phyloP scores from a whole-genome alignment of 805 yeast genomes.

The Suhomyces emberorum region DNA sequence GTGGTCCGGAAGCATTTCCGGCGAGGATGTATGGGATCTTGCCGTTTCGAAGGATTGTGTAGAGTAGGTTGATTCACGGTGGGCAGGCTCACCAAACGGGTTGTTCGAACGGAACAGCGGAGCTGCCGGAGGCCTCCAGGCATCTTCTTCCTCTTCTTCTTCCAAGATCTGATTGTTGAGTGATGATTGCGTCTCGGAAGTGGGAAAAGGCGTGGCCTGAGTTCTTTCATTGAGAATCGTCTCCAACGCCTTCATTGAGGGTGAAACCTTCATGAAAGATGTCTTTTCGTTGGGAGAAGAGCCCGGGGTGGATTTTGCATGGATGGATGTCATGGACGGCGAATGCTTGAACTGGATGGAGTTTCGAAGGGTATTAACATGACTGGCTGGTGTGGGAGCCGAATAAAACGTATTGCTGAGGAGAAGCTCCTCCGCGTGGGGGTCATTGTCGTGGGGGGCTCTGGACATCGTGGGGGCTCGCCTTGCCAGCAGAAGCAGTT shows the following conservation, averaged over 20 bases:
- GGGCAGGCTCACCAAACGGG: constrained; percentile 1
- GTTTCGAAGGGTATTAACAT: constrained; percentile 23
- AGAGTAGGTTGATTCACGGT: constrained; percentile 11
- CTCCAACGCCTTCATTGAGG: constrained; percentile 42
- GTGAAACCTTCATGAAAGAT: constrained; percentile 35
- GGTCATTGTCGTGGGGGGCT: constrained; percentile 2
- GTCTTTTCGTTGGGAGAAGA: constrained; percentile 13
- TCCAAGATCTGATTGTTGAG: constrained; percentile 7
- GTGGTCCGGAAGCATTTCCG: not conserved
- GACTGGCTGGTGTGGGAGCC: constrained; percentile 19
- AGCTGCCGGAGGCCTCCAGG: not conserved
- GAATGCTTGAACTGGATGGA: constrained; percentile 27
- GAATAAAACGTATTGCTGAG: constrained; percentile 34
- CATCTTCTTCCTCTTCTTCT: constrained; percentile 16
- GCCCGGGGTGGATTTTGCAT: constrained; percentile 4
- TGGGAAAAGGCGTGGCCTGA: constrained; percentile 1
- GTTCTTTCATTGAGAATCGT: constrained; percentile 22
- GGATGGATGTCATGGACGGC: constrained; percentile 23
- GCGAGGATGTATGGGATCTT: constrained; percentile 8
- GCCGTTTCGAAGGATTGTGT: constrained; percentile 30
- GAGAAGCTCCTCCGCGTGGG: constrained; percentile 26
- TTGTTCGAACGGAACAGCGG: constrained; percentile 3
- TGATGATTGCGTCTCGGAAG: not conserved
- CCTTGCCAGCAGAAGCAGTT: not conserved
- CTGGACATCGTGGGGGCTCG: constrained; percentile 1